Conservation (phyloP, 2,329 filamentous ascomycete genomes). For the Cercospora zeina region DNA sequence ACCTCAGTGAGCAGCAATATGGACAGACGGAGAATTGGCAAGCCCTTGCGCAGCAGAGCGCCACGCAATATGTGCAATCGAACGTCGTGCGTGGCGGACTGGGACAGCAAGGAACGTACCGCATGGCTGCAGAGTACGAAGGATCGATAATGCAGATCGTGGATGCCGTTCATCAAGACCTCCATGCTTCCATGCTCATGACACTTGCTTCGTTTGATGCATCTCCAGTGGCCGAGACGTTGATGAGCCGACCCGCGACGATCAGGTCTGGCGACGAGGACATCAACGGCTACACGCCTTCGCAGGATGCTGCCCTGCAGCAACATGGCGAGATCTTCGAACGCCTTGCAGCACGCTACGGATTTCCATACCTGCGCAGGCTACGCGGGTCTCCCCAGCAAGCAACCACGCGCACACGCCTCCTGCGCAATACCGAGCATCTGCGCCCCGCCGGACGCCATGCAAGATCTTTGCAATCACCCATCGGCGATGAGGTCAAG, state of each 20-base stretch:
- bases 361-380: constrained; percentile 67
- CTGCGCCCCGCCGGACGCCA: neutral
- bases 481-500: neutral
- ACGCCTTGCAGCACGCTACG: constrained; percentile 69
- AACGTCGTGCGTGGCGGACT: constrained; percentile 21
- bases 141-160: constrained; percentile 21
- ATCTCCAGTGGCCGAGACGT: neutral
- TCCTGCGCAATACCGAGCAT: neutral
- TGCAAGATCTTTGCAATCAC: neutral
- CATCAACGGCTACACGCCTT: constrained; percentile 75
- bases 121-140: constrained; percentile 20
- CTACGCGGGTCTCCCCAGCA: constrained; percentile 38
- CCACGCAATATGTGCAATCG: constrained; percentile 32
- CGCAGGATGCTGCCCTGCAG: constrained; percentile 79
- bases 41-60: constrained; percentile 34
- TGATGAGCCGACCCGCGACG: neutral
- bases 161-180: constrained; percentile 59
- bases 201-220: constrained; percentile 4
- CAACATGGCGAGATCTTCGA: constrained; percentile 74
- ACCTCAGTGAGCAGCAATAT: constrained; percentile 40
- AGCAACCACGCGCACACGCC: neutral
- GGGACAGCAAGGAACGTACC: constrained; percentile 21
- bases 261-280: constrained; percentile 48
- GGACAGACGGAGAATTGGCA: constrained; percentile 39
- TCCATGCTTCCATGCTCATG: constrained; percentile 41